A percentile compares a stretch with the other conserved stretches of the same genome.
These are phyloP conservation scores for Aristolochia fimbriata DNA, from an alignment of 164 flowering plant genomes.

Conservation along the genomic window DNA sequence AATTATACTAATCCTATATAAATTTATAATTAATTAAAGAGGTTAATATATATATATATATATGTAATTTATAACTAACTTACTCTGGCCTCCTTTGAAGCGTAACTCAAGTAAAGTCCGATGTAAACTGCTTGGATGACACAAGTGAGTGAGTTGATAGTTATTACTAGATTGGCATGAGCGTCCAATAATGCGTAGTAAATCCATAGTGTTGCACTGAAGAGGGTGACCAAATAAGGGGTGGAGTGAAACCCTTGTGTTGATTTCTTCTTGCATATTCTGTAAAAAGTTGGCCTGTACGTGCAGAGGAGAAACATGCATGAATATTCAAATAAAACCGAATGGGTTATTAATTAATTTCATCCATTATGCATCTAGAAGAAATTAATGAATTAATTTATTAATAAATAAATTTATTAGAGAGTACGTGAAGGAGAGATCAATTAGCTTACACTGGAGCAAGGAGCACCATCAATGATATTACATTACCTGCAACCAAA, in stretches of 20 bases:
- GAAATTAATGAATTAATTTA: too few relatives aligned
- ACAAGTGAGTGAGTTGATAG: conserved; percentile 71
- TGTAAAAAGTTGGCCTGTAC: conserved; percentile 70
- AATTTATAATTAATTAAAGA: too few relatives aligned
- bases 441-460: conserved; percentile 53
- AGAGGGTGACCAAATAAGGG: conserved; percentile 76
- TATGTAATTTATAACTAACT: too few relatives aligned
- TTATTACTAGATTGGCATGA: conserved; percentile 18
- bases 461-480: conserved; percentile 38
- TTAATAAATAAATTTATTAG: too few relatives aligned
- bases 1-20: too few relatives aligned
- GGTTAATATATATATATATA: too few relatives aligned
- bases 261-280: conserved; percentile 55
- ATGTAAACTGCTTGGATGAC: conserved; percentile 61
- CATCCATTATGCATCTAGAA: too few relatives aligned
- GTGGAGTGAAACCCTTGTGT: conserved; percentile 86
- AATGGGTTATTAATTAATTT: too few relatives aligned
- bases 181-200: conserved; percentile 44
- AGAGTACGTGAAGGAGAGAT: too few relatives aligned
- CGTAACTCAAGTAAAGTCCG: conserved; percentile 47
- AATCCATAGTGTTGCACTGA: conserved; percentile 69
- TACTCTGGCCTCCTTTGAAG: conserved; percentile 50
- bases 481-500: conserved; percentile 25
- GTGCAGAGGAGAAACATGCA: too few relatives aligned
- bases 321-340: too few relatives aligned